Evolutionary conservation across 202 grass and related monocot genomes (phyloP).

Genomic region (Panicum hallii): DNA sequence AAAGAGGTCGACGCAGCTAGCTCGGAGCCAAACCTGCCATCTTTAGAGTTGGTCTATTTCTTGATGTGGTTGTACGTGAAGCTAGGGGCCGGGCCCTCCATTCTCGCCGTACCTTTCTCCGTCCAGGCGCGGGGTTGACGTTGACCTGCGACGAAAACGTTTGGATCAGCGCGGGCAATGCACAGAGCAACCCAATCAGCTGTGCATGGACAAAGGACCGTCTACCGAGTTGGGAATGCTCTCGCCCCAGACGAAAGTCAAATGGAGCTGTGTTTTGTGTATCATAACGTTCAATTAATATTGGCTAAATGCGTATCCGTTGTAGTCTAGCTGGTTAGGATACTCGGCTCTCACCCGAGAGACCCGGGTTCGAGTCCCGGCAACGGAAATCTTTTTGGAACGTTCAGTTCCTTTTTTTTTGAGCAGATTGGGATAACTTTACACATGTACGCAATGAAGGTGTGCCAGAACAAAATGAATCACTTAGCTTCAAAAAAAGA

Average conservation of each 20-base stretch:
- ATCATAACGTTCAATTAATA: too few species aligned
- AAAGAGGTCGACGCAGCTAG: not conserved
- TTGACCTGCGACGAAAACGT: not conserved
- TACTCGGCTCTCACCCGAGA: conserved; percentile 87
- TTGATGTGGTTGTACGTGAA: conserved; percentile 34
- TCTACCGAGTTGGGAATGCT: not conserved
- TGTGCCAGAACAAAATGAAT: too few species aligned
- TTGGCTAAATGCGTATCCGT: conserved; percentile 27
- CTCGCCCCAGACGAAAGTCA: not conserved
- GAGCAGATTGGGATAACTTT: too few species aligned
- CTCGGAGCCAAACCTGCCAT: conserved; percentile 24
- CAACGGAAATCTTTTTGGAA: conserved; percentile 50
- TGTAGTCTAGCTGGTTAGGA: conserved; percentile 86
- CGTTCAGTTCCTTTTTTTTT: too few species aligned
- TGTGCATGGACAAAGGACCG: not conserved
- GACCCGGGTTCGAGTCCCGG: conserved; percentile 86
- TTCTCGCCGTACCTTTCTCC: not conserved
- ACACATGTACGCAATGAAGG: too few species aligned
- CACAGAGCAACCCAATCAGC: not conserved
- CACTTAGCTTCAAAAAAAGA: too few species aligned
- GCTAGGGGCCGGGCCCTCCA: not conserved
- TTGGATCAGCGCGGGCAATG: too few species aligned
- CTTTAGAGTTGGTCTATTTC: conserved; percentile 21
- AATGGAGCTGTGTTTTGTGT: not conserved
- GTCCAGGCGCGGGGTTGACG: too few species aligned